These are phyloP conservation scores for Acanthamoeba quina DNA, from an alignment of 208 protist species.

Conservation along the genomic window DNA sequence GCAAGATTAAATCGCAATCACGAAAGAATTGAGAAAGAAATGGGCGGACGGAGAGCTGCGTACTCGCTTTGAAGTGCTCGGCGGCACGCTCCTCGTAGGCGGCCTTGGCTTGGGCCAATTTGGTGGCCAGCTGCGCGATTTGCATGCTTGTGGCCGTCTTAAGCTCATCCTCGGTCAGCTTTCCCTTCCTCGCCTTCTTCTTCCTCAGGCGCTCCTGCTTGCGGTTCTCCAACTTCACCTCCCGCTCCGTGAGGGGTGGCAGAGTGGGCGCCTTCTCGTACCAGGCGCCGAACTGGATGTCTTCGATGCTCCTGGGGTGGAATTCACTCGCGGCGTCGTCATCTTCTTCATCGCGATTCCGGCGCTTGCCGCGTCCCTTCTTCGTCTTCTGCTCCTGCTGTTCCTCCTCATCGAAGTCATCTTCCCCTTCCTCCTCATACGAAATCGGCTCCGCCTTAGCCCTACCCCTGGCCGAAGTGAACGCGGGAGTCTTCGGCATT, in stretches of 20 bases:
- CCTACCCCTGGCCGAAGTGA: neutral
- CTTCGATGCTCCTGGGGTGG: neutral
- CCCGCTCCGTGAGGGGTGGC: constrained; percentile 18
- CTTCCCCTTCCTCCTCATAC: neutral
- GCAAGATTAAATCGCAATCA: neutral
- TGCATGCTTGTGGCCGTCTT: neutral
- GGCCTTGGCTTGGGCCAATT: constrained; percentile 34
- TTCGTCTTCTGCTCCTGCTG: neutral
- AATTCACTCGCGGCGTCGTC: neutral
- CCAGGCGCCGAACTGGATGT: constrained; percentile 62
- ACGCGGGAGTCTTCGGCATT: neutral
- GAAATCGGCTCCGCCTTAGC: neutral
- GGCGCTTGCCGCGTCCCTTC: neutral
- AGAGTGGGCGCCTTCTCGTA: constrained; percentile 26
- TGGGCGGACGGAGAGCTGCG: neutral
- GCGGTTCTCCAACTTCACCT: constrained; percentile 29
- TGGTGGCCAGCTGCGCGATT: neutral
- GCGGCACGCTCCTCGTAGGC: constrained; percentile 31
- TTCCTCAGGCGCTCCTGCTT: constrained; percentile 33
- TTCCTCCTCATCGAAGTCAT: neutral
- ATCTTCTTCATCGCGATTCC: neutral
- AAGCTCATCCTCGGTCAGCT: neutral
- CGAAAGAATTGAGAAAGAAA: neutral
- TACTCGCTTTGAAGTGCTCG: constrained; percentile 49
- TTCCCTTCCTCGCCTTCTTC: neutral